Percentiles rank a stretch among this genome's conserved stretches.
phyloP scores from a whole-genome alignment of 1,284 basidiomycete species.

The Puccinia hordei region DNA sequence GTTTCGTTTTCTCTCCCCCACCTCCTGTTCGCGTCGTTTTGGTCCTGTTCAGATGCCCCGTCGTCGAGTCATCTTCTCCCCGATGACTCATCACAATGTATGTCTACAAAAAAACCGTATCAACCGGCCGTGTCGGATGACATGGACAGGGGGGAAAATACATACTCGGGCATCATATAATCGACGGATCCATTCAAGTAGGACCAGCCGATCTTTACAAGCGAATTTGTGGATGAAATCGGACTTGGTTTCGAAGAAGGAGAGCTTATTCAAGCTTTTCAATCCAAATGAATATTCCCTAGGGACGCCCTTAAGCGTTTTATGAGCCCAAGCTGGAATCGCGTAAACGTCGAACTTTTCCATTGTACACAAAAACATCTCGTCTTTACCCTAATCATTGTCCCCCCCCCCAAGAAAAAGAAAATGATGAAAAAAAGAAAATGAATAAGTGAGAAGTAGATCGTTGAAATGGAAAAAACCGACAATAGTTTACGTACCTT shows the following conservation, averaged over 20 bases:
- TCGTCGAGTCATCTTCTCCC: neutral
- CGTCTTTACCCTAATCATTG: slow-evolving; percentile 49
- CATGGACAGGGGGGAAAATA: no score
- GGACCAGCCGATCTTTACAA: slow-evolving; percentile 17
- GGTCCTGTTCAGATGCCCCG: neutral
- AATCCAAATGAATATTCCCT: slow-evolving; percentile 43
- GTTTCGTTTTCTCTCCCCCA: neutral
- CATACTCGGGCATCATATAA: slow-evolving; percentile 50
- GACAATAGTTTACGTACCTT: slow-evolving; percentile 21
- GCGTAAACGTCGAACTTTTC: slow-evolving; percentile 47
- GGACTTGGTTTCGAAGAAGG: slow-evolving; percentile 50
- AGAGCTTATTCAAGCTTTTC: slow-evolving; percentile 46
- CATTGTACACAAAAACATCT: slow-evolving; percentile 47
- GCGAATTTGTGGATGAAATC: slow-evolving; percentile 47
- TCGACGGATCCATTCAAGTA: slow-evolving; percentile 49
- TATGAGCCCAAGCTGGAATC: slow-evolving; percentile 21
- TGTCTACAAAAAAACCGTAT: no score
- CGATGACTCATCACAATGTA: slow-evolving; percentile 23
- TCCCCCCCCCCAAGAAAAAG: no score
- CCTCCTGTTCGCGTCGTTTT: neutral
- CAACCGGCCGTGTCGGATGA: no score
- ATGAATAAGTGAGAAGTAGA: no score
- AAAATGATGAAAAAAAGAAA: no score
- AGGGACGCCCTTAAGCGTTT: slow-evolving; percentile 26
- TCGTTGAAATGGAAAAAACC: neutral